These are phyloP conservation scores for Schoenoplectus tabernaemontani DNA, from an alignment of 202 grass and related monocot species.

Conservation along the genomic window DNA sequence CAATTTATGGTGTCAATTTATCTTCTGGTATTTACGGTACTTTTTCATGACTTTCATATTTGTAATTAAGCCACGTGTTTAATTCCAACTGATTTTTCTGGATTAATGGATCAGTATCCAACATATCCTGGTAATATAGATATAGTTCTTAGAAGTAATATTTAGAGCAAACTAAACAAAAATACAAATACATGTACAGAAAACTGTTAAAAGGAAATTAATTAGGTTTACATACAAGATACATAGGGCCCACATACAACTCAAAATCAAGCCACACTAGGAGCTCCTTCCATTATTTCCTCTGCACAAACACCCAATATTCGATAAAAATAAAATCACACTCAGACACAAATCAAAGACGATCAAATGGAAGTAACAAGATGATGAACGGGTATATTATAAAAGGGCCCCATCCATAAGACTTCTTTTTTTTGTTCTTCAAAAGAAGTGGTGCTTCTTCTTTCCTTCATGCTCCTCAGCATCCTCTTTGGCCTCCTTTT, in stretches of 20 bases:
- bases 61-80: background rate
- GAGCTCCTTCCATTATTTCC: background rate
- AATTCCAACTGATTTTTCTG: background rate
- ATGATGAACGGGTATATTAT: slow-evolving; percentile 12
- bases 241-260: slow-evolving; percentile 5
- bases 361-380: background rate
- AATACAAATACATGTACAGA: background rate
- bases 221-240: slow-evolving; percentile 12
- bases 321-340: background rate
- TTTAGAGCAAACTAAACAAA: background rate
- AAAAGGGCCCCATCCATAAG: slow-evolving; percentile 10
- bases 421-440: background rate
- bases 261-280: slow-evolving; percentile 10
- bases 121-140: background rate
- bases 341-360: background rate
- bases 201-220: background rate
- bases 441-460: slow-evolving; percentile 79
- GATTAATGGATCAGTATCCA: background rate
- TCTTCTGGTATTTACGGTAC: background rate
- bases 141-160: background rate
- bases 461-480: slow-evolving; percentile 54
- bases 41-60: background rate
- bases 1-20: background rate
- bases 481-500: slow-evolving; percentile 61
- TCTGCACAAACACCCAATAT: background rate